A percentile compares a stretch with the other conserved stretches of the same genome.
Conservation (phyloP, 225 moss, liverwort and hornwort species). For the Thuidium tamariscinum region DNA sequence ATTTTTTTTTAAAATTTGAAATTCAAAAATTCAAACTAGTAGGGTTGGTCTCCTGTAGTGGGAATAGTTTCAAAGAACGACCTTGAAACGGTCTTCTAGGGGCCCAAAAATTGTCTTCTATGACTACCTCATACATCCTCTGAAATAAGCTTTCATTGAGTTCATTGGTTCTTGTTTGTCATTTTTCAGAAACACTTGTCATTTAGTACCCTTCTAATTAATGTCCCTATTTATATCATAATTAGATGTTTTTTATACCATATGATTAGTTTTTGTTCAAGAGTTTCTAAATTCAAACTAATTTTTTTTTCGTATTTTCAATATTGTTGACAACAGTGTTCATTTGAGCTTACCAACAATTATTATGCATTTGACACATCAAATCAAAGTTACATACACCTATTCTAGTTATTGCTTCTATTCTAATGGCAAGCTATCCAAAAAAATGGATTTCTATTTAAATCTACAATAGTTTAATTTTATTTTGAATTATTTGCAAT, state of each 20-base stretch:
- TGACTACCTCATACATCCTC: neutral
- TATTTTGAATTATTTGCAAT: rapidly evolving
- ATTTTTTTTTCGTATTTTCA: neutral
- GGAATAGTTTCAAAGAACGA: too few relatives aligned
- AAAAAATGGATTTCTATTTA: neutral
- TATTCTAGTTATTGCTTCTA: neutral
- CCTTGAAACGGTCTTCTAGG: too few relatives aligned
- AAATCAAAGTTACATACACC: neutral
- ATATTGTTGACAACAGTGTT: neutral
- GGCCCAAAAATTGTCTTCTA: too few relatives aligned
- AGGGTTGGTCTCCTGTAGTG: too few relatives aligned
- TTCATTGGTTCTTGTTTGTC: neutral
- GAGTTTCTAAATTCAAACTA: neutral
- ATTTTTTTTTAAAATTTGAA: too few relatives aligned
- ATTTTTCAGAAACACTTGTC: neutral
- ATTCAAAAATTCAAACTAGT: too few relatives aligned
- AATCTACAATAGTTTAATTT: neutral
- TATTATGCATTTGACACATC: neutral
- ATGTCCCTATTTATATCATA: neutral
- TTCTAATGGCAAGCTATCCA: neutral
- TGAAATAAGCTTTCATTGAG: rapidly evolving
- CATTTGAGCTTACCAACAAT: neutral
- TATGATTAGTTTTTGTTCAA: neutral
- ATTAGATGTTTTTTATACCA: too few relatives aligned
- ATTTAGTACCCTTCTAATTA: rapidly evolving